Conservation (phyloP, 345 rosid species). For the Clausena lansium region DNA sequence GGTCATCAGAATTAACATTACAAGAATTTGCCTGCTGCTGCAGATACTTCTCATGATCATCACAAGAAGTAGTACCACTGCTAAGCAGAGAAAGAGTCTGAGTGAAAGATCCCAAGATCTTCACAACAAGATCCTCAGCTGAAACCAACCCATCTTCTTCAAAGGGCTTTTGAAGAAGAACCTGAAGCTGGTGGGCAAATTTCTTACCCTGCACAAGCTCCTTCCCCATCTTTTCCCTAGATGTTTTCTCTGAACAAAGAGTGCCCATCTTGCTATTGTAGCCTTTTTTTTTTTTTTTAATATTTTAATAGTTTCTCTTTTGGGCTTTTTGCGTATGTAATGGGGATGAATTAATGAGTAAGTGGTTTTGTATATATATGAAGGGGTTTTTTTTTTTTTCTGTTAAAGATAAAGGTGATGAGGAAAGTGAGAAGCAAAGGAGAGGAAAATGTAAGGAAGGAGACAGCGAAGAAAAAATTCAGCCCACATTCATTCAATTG, state of each 20-base stretch:
- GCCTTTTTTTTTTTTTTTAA: too few species aligned
- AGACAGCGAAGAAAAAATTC: conserved; percentile 1
- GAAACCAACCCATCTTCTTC: conserved; percentile 11
- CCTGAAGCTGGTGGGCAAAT: conserved; percentile 43
- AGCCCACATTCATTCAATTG: not conserved
- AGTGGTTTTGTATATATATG: conserved; percentile 1
- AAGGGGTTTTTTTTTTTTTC: not conserved
- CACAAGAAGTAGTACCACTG: conserved; percentile 4
- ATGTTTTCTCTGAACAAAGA: conserved; percentile 17
- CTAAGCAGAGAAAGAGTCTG: conserved; percentile 32
- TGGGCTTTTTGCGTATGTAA: not conserved
- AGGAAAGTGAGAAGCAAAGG: conserved; percentile 36
- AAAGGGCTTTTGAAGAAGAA: conserved; percentile 27
- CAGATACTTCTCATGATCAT: conserved; percentile 13
- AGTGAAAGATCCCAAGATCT: conserved; percentile 49
- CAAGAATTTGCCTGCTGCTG: conserved; percentile 21
- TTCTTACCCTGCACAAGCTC: conserved; percentile 51
- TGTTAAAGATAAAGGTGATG: conserved; percentile 12
- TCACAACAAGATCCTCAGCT: conserved; percentile 34
- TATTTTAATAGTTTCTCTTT: not conserved
- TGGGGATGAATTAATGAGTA: conserved; percentile 6
- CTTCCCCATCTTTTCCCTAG: conserved; percentile 22
- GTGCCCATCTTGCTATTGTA: conserved; percentile 1
- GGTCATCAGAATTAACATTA: conserved; percentile 30
- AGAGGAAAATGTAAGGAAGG: conserved; percentile 43